Evolutionary conservation across 208 protist genomes (phyloP), one percentile per base, ranked within the genome.

Genomic region (Endotrypanum monterogeii): DNA sequence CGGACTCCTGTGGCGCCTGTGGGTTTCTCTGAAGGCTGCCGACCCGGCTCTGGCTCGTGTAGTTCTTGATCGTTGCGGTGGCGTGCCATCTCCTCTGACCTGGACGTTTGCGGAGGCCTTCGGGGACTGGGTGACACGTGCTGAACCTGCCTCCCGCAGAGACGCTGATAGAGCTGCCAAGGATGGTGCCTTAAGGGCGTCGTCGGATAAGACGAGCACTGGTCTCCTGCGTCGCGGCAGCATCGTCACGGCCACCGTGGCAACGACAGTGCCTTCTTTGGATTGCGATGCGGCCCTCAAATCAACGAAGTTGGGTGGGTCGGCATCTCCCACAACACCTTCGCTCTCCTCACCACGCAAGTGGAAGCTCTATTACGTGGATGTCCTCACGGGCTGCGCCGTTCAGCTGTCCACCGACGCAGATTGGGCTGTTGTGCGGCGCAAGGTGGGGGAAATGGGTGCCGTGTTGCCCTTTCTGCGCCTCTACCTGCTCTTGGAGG

Each of bases 1-100:
- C 0, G 89, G 89, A 6, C 58, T 94, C 39, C 67, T 94, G 48
- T 92, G 89, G 86, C 87, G 89, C 48, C 75, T 92, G 23, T 84
- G 79, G 78, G 37, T 71, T 48, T 79, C 88, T 2, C 51, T 90
- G 18, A 78, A 83, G 68, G 37, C 37, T 32, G 71, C 51, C 71
- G 82, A 61, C 54, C 83, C 35, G 70, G 71, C 66, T n/a, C 56
- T 74, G 65, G 44, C 55, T 44, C 68, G 66, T 7, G 61, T 79
- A 9, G 25, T 80, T 7, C 25, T 79, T 54, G 70, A 66, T 14
- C 68, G 74, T 25, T 67, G 76, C 39, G 63, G 71, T 5, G 71
- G 65, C 37, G 69, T 35, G 58, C 74, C 30, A 76, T 79, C 67
- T 14, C 76, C 20, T 75, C 78, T 37, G 25, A 74, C 30, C 54